Evolutionary conservation across 805 yeast species (phyloP).

Genomic region (Starmerella scarabaei): DNA sequence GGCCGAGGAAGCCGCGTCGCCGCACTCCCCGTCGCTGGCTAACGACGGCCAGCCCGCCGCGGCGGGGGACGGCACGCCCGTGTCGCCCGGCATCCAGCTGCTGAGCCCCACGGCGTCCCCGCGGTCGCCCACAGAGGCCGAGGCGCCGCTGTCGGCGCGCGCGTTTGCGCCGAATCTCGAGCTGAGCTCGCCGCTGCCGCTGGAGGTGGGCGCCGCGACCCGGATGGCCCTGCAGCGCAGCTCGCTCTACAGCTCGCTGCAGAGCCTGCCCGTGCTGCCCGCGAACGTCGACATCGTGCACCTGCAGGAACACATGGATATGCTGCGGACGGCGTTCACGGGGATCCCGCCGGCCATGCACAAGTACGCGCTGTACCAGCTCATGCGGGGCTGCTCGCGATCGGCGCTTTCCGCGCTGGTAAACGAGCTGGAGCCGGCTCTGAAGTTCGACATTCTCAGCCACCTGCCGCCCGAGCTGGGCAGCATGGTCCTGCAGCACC

Average conservation of each 20-base stretch:
- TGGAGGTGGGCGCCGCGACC: neutral
- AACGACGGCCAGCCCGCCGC: neutral
- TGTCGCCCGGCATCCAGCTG: slow-evolving; percentile 9
- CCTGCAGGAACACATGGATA: slow-evolving; percentile 2
- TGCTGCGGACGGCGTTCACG: slow-evolving; percentile 23
- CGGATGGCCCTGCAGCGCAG: neutral
- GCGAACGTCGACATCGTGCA: neutral
- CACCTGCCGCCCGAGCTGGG: slow-evolving; percentile 66
- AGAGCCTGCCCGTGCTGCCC: no score
- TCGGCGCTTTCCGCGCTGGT: slow-evolving; percentile 48
- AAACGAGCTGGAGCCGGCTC: slow-evolving; percentile 37
- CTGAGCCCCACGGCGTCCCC: slow-evolving; percentile 21
- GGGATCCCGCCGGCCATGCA: slow-evolving; percentile 35
- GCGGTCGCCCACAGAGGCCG: slow-evolving; percentile 8
- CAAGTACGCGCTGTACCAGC: slow-evolving; percentile 39
- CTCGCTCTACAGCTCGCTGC: neutral
- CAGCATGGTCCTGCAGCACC: slow-evolving; percentile 45
- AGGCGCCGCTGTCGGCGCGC: slow-evolving; percentile 5
- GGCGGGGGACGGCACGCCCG: neutral
- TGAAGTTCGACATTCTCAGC: slow-evolving; percentile 61
- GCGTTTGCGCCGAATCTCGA: slow-evolving; percentile 8
- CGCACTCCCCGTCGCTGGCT: neutral
- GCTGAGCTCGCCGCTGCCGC: neutral
- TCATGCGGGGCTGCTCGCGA: slow-evolving; percentile 48
- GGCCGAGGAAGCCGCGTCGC: neutral